phyloP scores from a whole-genome alignment of 805 yeast genomes.

The Saccharomycopsis amapae region DNA sequence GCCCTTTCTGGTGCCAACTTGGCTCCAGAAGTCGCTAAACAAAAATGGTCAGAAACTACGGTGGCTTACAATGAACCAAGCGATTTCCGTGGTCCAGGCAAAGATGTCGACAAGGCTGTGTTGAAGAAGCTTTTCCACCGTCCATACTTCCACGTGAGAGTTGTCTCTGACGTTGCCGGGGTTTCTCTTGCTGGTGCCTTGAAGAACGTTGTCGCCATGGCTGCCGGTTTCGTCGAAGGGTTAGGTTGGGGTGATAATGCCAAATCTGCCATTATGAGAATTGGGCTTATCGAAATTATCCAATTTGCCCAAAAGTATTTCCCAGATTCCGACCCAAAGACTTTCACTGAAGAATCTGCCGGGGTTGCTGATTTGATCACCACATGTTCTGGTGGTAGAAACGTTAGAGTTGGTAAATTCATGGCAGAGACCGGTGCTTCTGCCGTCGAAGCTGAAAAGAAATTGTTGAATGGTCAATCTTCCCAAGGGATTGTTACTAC shows the following conservation, averaged over 20 bases:
- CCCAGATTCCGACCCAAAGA: slow-evolving; percentile 64
- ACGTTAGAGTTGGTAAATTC: slow-evolving; percentile 81
- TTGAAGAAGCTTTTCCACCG: slow-evolving; percentile 88
- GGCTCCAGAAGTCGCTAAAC: slow-evolving; percentile 94
- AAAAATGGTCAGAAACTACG: slow-evolving; percentile 96
- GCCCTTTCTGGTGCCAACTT: slow-evolving; percentile 95
- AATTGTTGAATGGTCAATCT: slow-evolving; percentile 86
- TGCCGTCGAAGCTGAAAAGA: slow-evolving; percentile 79
- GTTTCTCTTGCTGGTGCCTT: slow-evolving; percentile 95
- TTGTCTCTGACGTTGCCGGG: slow-evolving; percentile 89
- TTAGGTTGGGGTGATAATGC: slow-evolving; percentile 99
- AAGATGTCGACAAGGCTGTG: slow-evolving; percentile 63
- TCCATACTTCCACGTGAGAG: slow-evolving; percentile 95
- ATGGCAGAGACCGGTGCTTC: slow-evolving; percentile 75
- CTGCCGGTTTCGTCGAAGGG: slow-evolving; percentile 97
- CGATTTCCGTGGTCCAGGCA: slow-evolving; percentile 60
- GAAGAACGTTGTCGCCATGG: slow-evolving; percentile 91
- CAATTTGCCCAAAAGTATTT: slow-evolving; percentile 77
- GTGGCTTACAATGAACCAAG: slow-evolving; percentile 78
- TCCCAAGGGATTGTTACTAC: slow-evolving; percentile 94
- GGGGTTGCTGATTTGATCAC: slow-evolving; percentile 99
- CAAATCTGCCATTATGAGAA: slow-evolving; percentile 94
- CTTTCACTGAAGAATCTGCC: slow-evolving; percentile 89
- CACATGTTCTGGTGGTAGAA: slow-evolving; percentile 96
- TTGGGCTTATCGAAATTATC: slow-evolving; percentile 87